Base-by-base conservation (phyloP, 1,284 basidiomycete species). In the Takashimella koratensis region DNA sequence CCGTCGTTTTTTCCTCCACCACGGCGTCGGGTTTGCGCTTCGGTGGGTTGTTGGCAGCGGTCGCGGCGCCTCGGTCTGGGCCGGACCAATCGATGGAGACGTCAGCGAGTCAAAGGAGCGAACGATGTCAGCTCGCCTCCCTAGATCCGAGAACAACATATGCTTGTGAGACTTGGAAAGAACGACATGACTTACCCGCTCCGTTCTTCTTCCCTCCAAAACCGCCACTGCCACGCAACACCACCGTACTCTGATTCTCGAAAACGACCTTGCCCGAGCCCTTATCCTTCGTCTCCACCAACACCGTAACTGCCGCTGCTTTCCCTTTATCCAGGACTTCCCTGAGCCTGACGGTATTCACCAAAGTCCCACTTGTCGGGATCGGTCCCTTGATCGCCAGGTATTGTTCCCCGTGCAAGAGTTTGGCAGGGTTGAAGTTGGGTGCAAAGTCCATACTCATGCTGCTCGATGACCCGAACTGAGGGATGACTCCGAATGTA, bases 391-490 rank as follows among this genome's bases (percentile, higher is more conserved):
- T 88, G 76, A 98, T 92, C 58, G 85, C 81, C 58, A 99, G 79
- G 76, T 91, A 98, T 73, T 98, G 96, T 76, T 99, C 95, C 54
- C 95, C 95, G 76, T 99, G 96, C 24, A 99, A 82, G n/a, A 98
- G 81, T 78, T 93, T 97, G 57, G 92, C 89, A 20, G 91, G 92
- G 73, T 92, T 94, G 79, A 87, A 98, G 77, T 97, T 90, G 22
- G 95, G 95, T 10, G 74, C 65, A 58, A 98, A 78, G 83, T 86
- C 95, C 16, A 85, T 71, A 5, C 88, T 55, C 23, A 80, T 78
- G 2, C 81, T 79, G 63, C 81, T 85, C 22, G 68, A 67, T 1
- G 88, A 84, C 39, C 78, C 72, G 74, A 98, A 93, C 71, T 93
- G 92, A n/a, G 95, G 94, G 57, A 98, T 83, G 45, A 98, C 94